Conservation (phyloP, 352 stramenopile species). For the Pythium diclinum region DNA sequence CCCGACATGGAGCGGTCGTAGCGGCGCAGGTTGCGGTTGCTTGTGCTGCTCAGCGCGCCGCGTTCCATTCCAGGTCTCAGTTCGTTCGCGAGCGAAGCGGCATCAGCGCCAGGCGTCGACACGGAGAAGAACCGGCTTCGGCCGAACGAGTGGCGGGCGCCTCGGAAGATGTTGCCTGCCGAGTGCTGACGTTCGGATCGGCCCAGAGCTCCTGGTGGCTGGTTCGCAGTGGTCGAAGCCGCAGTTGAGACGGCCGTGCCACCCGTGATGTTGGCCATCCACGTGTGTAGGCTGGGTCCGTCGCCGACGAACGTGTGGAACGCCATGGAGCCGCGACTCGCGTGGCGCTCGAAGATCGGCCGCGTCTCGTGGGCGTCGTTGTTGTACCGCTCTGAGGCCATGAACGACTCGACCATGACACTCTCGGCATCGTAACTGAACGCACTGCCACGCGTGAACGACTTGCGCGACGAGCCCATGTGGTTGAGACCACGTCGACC, state of each 20-base stretch:
- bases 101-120: conserved; percentile 1
- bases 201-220: neutral
- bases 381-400: conserved; percentile 69
- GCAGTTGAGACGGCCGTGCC: neutral
- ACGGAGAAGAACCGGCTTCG: conserved; percentile 55
- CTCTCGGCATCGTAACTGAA: conserved; percentile 89
- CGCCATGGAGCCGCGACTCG: conserved; percentile 78
- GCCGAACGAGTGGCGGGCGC: conserved; percentile 49
- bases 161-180: conserved; percentile 65
- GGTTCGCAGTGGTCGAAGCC: neutral
- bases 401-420: conserved; percentile 88
- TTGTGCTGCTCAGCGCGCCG: neutral
- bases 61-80: neutral
- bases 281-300: conserved; percentile 9
- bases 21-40: conserved; percentile 21
- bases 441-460: conserved; percentile 60
- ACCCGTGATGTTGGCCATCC: conserved; percentile 8
- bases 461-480: conserved; percentile 23
- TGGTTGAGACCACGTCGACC: conserved; percentile 10
- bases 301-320: conserved; percentile 57
- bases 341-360: conserved; percentile 74
- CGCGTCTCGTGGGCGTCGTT: conserved; percentile 42
- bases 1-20: conserved; percentile 18
- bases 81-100: neutral
- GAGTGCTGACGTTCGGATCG: conserved; percentile 31